phyloP scores from a whole-genome alignment of 164 flowering plant species.

The Nymphaea colorata region DNA sequence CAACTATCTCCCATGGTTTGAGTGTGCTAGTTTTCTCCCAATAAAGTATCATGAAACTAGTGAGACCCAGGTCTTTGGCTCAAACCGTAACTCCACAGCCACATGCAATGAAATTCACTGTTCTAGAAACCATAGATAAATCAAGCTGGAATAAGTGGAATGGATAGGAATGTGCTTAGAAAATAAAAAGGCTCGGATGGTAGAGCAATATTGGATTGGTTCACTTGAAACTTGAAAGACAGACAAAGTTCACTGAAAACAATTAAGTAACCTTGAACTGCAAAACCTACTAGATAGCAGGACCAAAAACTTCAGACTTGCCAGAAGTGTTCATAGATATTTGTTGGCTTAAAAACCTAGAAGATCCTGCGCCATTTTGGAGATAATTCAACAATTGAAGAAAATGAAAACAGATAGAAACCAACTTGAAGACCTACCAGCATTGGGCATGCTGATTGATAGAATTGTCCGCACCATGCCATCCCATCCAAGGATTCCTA shows the following conservation, averaged over 20 bases:
- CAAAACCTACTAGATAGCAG: not conserved
- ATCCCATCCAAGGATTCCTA: slow-evolving; percentile 96
- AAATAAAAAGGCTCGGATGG: too few relatives aligned
- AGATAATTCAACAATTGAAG: not conserved
- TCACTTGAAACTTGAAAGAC: too few relatives aligned
- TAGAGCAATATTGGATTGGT: too few relatives aligned
- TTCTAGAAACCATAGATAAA: too few relatives aligned
- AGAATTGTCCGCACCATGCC: slow-evolving; percentile 85
- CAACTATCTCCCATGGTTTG: too few relatives aligned
- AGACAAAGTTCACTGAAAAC: not conserved
- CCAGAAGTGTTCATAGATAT: not conserved
- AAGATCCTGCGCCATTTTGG: not conserved
- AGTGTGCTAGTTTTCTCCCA: too few relatives aligned
- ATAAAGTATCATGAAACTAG: too few relatives aligned
- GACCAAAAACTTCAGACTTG: not conserved
- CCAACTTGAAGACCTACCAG: slow-evolving; percentile 31
- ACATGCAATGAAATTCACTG: too few relatives aligned
- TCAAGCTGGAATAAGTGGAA: too few relatives aligned
- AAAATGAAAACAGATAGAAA: not conserved
- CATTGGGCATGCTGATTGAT: slow-evolving; percentile 70
- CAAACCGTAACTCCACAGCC: too few relatives aligned
- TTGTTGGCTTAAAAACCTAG: not conserved
- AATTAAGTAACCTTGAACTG: not conserved
- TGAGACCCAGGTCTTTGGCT: too few relatives aligned
- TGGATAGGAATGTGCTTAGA: too few relatives aligned